Evolutionary conservation across 192 early-diverging fungal species (phyloP).

Genomic region (Spinellus fusiger): DNA sequence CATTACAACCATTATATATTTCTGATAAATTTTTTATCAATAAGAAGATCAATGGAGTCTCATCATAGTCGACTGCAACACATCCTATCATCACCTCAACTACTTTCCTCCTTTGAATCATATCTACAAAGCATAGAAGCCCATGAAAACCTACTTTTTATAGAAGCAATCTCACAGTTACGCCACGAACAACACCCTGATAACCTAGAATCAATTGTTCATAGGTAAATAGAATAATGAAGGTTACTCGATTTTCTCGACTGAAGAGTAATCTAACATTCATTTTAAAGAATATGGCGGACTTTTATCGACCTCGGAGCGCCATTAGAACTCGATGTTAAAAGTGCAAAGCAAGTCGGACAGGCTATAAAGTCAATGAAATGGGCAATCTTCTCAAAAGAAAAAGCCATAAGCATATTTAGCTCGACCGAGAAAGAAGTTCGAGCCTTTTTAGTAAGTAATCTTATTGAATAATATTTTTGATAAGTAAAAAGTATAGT

Average conservation of each 20-base stretch:
- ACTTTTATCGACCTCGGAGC: slow-evolving; percentile 21
- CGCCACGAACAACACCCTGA: slow-evolving; percentile 4
- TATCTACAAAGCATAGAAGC: slow-evolving; percentile 13
- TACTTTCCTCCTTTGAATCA: slow-evolving; percentile 16
- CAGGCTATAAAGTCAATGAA: slow-evolving; percentile 1
- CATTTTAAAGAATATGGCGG: slow-evolving; percentile 25
- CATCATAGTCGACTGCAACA: slow-evolving; percentile 9
- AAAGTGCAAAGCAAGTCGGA: slow-evolving; percentile 3
- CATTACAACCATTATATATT: too few species aligned
- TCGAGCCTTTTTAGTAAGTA: slow-evolving; percentile 12
- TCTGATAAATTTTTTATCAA: too few species aligned
- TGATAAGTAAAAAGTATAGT: too few species aligned
- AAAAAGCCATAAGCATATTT: slow-evolving; percentile 5
- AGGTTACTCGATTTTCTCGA: background rate
- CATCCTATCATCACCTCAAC: slow-evolving; percentile 17
- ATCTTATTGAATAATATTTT: background rate
- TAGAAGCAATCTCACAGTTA: slow-evolving; percentile 24
- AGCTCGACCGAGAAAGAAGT: slow-evolving; percentile 20
- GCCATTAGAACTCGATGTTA: slow-evolving; percentile 26
- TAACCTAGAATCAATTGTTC: slow-evolving; percentile 1
- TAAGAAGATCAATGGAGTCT: background rate
- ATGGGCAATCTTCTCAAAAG: slow-evolving; percentile 5
- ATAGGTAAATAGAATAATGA: slow-evolving; percentile 10
- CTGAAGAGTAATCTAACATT: background rate
- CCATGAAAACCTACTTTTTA: slow-evolving; percentile 30